Evolutionary conservation across 2,329 filamentous ascomycete species (phyloP).

Genomic region (Phaeosphaeria sp.): DNA sequence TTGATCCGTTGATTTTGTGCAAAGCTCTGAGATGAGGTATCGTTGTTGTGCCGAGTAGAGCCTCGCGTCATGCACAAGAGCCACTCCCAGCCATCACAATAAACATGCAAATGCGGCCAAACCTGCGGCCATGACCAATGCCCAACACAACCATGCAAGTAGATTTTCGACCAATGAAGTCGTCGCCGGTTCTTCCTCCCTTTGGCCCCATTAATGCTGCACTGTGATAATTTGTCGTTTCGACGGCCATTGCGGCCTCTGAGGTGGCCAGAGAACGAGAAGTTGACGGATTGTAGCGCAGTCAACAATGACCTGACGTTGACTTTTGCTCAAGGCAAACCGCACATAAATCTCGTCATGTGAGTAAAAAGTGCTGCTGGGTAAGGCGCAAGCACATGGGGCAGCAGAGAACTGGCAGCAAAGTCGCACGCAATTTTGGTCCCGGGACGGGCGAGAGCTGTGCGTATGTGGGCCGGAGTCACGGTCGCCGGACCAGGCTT

Average conservation of each 20-base stretch:
- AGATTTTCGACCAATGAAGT: conserved; percentile 39
- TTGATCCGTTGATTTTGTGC: conserved; percentile 12
- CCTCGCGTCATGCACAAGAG: conserved; percentile 37
- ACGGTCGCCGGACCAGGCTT: conserved; percentile 36
- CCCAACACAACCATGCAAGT: conserved; percentile 37
- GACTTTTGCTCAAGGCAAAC: conserved; percentile 48
- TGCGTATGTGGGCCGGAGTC: conserved; percentile 45
- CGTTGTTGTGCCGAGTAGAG: conserved; percentile 33
- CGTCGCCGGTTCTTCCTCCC: conserved; percentile 27
- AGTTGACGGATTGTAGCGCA: conserved; percentile 12
- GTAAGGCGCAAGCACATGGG: conserved; percentile 44
- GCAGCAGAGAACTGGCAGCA: conserved; percentile 35
- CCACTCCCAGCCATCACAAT: conserved; percentile 41
- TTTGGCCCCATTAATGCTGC: conserved; percentile 21
- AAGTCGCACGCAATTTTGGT: conserved; percentile 50
- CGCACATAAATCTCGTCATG: conserved; percentile 47
- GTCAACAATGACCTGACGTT: conserved; percentile 43
- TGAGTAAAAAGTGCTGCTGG: conserved; percentile 49
- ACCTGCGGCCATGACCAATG: conserved; percentile 28
- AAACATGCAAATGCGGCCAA: conserved; percentile 43
- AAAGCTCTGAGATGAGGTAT: conserved; percentile 30
- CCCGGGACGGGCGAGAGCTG: conserved; percentile 45
- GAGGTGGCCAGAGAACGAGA: not conserved
- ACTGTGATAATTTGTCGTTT: conserved; percentile 23
- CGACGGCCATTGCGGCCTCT: conserved; percentile 19